Base-by-base conservation (phyloP, 352 stramenopile genomes). In the Globisporangium heterothallicum region DNA sequence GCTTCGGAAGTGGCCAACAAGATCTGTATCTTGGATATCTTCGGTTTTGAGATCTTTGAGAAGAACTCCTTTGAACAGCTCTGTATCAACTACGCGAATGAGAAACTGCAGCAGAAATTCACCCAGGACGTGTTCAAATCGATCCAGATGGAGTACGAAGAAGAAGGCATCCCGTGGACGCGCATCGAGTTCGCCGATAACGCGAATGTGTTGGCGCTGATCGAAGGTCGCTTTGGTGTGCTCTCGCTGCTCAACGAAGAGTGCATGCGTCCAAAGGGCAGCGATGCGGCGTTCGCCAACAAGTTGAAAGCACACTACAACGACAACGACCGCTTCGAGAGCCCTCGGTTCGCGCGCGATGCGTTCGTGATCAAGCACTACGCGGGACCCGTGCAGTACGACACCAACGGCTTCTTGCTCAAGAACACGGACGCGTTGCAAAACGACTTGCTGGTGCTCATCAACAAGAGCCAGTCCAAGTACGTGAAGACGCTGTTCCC, bases 1-100 rank as follows among this genome's bases (percentile, higher is more conserved):
- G 58, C 81, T 21, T 48, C 60, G 2, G 56, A 76, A 24, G 73
- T 89, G 21, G 61, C 62, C 26, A 79, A 86, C 63, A 88, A 90
- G 59, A 87, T 88, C 56, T 87, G 89, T 63, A 93, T 98, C 42
- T 62, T 98, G 21, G 96, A 99, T 80, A 98, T 99, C 62, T 99
- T 98, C 76, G 96, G 96, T 6, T 99, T 99, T 72, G 96, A 99
- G 69, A 97, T 95, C 30, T 98, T 98, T 53, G 82, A 97, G 45
- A 85, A 83, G 51, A 98, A 98, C 71, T 97, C 86, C 41, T 98
- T 98, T 66, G 94, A 98, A 63, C 92, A 98, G 58, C 57, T 97
- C 19, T 97, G 92, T 49, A 98, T 98, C 67, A 98, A 98, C 66
- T 98, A 97, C 65, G 94, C 90, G 41, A 98, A 98, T 61, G 92